phyloP scores from a whole-genome alignment of 202 grass and related monocot species.

The Dendrocalamus latiflorus region DNA sequence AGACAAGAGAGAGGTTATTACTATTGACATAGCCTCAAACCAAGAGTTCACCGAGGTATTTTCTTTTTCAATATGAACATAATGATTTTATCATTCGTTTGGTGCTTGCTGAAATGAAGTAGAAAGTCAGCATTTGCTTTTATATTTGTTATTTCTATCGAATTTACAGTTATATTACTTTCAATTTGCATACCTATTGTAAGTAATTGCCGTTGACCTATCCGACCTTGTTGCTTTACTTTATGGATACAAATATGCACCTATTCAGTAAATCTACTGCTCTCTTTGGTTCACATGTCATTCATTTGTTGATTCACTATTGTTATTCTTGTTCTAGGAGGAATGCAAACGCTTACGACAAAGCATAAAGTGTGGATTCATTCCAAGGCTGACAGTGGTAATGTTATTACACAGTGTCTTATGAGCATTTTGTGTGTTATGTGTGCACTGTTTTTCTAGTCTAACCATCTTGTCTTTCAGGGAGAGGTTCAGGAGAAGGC shows the following conservation, averaged over 20 bases:
- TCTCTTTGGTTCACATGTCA: not conserved
- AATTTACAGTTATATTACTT: slow-evolving; percentile 6
- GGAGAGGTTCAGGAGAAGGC: too few species aligned
- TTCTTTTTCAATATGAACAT: slow-evolving; percentile 2
- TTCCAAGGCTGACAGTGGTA: slow-evolving; percentile 86
- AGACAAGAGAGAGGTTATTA: too few species aligned
- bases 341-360: slow-evolving; percentile 97
- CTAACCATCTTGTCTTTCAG: too few species aligned
- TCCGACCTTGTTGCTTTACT: slow-evolving; percentile 5
- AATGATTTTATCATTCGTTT: not conserved
- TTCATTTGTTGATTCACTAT: slow-evolving; percentile 12
- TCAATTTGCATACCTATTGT: slow-evolving; percentile 10
- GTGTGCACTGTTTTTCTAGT: too few species aligned
- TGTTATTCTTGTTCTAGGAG: slow-evolving; percentile 64
- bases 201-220: slow-evolving; percentile 7
- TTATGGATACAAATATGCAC: not conserved
- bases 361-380: slow-evolving; percentile 97
- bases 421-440: too few species aligned
- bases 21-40: slow-evolving; percentile 96
- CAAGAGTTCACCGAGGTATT: slow-evolving; percentile 96
- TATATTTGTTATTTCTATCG: not conserved
- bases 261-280: slow-evolving; percentile 11
- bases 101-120: slow-evolving; percentile 1
- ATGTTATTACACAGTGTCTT: too few species aligned
- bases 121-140: not conserved